phyloP scores from a whole-genome alignment of 1,284 basidiomycete genomes.

The Coniferiporia sulphurascens region DNA sequence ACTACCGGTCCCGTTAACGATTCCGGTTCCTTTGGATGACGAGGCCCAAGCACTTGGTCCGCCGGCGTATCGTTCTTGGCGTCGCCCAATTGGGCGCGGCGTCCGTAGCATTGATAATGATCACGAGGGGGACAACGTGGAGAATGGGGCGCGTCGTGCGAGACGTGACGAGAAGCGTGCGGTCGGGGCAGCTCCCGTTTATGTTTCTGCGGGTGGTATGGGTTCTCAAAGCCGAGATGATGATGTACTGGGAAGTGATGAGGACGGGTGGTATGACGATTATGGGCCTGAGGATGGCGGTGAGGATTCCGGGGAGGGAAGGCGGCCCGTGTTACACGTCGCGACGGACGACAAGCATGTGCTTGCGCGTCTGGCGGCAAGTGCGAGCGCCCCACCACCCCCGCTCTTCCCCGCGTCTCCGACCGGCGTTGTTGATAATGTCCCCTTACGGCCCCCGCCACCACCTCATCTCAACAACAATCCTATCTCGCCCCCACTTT shows the following conservation, averaged over 20 bases:
- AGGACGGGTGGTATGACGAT: not conserved
- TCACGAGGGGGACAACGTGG: not conserved
- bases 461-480: not conserved
- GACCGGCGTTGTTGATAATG: not conserved
- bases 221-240: not conserved
- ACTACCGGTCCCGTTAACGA: not conserved
- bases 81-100: not conserved
- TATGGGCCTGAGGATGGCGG: not conserved
- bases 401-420: conserved; percentile 3
- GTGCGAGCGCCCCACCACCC: conserved; percentile 51
- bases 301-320: not conserved
- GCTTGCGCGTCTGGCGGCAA: conserved; percentile 49
- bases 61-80: conserved; percentile 13
- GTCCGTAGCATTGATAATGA: not conserved
- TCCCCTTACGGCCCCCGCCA: not conserved
- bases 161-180: conserved; percentile 7
- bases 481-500: not conserved
- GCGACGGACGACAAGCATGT: conserved; percentile 70
- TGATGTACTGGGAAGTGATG: not conserved
- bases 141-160: not conserved
- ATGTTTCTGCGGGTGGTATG: not conserved
- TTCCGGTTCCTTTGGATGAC: not conserved
- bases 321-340: conserved; percentile 46
- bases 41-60: conserved; percentile 2
- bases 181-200: not conserved